These are phyloP conservation scores for Apiospora hydei DNA, from an alignment of 2,329 filamentous ascomycete genomes.

Conservation along the genomic window DNA sequence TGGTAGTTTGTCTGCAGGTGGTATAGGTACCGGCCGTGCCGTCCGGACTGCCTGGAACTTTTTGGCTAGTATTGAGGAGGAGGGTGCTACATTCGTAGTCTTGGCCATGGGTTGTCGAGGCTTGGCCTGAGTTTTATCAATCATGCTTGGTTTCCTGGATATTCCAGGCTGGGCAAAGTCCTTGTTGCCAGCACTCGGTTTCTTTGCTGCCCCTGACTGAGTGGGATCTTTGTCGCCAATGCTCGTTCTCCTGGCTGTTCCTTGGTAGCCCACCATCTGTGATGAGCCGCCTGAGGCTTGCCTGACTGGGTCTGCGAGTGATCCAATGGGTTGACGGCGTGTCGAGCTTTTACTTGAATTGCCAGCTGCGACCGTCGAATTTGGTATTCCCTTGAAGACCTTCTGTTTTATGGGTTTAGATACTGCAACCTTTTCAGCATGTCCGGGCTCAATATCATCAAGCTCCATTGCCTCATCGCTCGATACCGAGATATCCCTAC, in stretches of 20 bases:
- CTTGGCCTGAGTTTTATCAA: slow-evolving; percentile 24
- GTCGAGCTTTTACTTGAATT: slow-evolving; percentile 24
- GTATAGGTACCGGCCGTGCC: slow-evolving; percentile 4
- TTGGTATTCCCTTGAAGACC: slow-evolving; percentile 30
- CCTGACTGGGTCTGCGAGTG: slow-evolving; percentile 24
- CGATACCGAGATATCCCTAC: slow-evolving; percentile 28
- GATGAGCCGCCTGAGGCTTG: slow-evolving; percentile 15
- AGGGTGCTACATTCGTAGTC: slow-evolving; percentile 23
- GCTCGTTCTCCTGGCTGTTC: slow-evolving; percentile 43
- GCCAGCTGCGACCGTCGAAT: slow-evolving; percentile 27
- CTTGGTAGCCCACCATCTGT: slow-evolving; percentile 43
- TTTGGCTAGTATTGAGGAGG: slow-evolving; percentile 8
- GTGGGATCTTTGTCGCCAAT: neutral
- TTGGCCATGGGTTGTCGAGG: slow-evolving; percentile 22
- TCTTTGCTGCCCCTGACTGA: neutral
- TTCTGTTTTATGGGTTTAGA: slow-evolving; percentile 34
- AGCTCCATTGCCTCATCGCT: slow-evolving; percentile 41
- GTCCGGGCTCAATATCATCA: slow-evolving; percentile 27
- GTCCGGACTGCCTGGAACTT: slow-evolving; percentile 9
- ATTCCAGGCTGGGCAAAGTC: neutral
- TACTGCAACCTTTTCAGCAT: neutral
- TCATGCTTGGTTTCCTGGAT: slow-evolving; percentile 21
- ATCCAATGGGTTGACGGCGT: slow-evolving; percentile 25
- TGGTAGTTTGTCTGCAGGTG: slow-evolving; percentile 27
- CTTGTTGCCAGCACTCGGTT: neutral